Percentiles rank a stretch among this genome's conserved stretches.
Evolutionary conservation across 768 basidiomycete genomes (phyloP).

Genomic region (Leccinum disarticulatum): DNA sequence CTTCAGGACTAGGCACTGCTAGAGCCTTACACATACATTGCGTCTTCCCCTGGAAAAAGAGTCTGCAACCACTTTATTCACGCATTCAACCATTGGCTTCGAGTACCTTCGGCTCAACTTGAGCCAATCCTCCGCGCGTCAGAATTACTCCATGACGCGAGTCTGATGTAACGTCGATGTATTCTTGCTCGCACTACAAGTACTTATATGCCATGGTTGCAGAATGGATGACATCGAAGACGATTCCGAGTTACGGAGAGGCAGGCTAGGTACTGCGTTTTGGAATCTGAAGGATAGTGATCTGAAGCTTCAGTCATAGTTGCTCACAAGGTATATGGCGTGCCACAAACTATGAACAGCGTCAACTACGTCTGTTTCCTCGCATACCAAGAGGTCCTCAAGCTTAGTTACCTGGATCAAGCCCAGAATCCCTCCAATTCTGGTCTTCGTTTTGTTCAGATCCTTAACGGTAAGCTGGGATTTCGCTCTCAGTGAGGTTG

Average conservation of each 20-base stretch:
- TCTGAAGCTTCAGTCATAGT: conserved; percentile 43
- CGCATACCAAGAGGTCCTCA: conserved; percentile 80
- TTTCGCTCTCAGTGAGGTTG: not conserved
- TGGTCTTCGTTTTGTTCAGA: conserved; percentile 55
- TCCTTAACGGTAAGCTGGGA: conserved; percentile 64
- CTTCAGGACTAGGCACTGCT: conserved; percentile 48
- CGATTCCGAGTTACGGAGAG: conserved; percentile 81
- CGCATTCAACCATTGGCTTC: conserved; percentile 93
- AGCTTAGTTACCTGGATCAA: conserved; percentile 11
- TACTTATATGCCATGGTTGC: conserved; percentile 5
- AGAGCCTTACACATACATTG: conserved; percentile 88
- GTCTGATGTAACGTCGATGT: conserved; percentile 66
- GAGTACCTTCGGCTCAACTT: conserved; percentile 73
- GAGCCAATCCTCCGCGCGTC: conserved; percentile 77
- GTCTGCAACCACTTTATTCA: conserved; percentile 83
- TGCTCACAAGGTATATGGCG: conserved; percentile 95
- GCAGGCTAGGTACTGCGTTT: conserved; percentile 66
- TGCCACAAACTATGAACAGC: conserved; percentile 94
- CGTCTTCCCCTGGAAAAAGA: conserved; percentile 86
- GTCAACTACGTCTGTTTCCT: conserved; percentile 98
- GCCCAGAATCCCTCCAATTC: conserved; percentile 14
- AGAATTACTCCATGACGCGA: conserved; percentile 90
- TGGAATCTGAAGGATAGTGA: not conserved
- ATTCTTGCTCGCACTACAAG: not conserved
- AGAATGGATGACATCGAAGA: conserved; percentile 97